Evolutionary conservation across 805 yeast genomes (phyloP), one percentile per base, ranked within the genome.

Genomic region (Kazachstania viticola): DNA sequence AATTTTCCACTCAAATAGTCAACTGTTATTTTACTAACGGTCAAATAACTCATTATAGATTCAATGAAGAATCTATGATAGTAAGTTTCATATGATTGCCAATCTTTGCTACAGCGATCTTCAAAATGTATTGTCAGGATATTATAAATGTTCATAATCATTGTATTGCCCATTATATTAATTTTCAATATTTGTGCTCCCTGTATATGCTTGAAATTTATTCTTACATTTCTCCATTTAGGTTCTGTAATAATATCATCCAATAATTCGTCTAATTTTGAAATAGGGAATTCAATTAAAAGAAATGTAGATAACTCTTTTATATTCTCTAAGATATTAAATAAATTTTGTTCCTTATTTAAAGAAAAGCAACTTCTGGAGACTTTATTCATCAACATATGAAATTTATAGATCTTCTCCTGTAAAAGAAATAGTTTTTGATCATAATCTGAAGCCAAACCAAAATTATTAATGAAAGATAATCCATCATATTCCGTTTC

Each of bases 61-160:
- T 38, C 32, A 8, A 33, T 7, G n/a, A 28, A 21, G 17, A 39
- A 38, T 5, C 21, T 25, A 11, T 41, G 40, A 27, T 34, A 43
- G 23, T 32, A 31, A 11, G 9, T n/a, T 21, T 29, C 29, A 25
- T 30, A 35, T 14, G 9, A 30, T 24, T 34, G 36, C 14, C 28
- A 24, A 14, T 37, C 27, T 8, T 17, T 27, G 4, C 11, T 28
- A 22, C 15, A 21, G 13, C 29, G 17, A 16, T 31, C 36, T 31
- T 46, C 51, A 28, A 46, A 46, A 35, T 43, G 25, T 8, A 33
- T 14, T 6, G 36, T 14, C 9, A 46, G 19, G n/a, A 26, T 23
- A 7, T 32, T 33, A 28, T 34, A 38, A 5, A 38, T 26, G 21
- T 30, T 33, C 36, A 45, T 28, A 6, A 44, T 22, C 17, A 36